phyloP scores from a whole-genome alignment of 1,284 basidiomycete genomes.

The Tilletia indica region DNA sequence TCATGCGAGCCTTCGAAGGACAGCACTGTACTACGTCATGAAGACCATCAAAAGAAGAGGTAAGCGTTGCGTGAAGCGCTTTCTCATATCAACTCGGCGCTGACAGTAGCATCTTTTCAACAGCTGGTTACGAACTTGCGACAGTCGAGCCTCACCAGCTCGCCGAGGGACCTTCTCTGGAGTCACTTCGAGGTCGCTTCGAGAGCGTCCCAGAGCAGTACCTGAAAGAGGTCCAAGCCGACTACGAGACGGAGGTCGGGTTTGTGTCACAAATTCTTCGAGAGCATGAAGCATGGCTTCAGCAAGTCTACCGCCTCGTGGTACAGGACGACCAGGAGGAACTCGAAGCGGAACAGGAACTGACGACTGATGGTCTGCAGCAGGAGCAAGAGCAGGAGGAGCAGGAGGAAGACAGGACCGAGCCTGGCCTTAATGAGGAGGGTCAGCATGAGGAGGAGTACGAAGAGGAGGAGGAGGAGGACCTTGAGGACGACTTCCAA shows the following conservation, averaged over 20 bases:
- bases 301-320: not conserved
- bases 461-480: not conserved
- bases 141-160: constrained; percentile 5
- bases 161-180: not conserved
- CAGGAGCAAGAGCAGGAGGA: not conserved
- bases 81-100: not conserved
- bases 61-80: not conserved
- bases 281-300: not conserved
- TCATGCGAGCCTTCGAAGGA: not conserved
- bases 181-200: constrained; percentile 8
- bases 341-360: not conserved
- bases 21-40: constrained; percentile 10
- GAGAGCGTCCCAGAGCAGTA: constrained; percentile 12
- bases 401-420: not conserved
- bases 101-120: not conserved
- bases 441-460: not conserved
- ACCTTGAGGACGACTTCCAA: not conserved
- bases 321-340: constrained; percentile 9
- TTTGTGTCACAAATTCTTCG: not conserved
- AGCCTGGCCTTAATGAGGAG: not conserved
- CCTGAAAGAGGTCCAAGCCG: constrained; percentile 2
- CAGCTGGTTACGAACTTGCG: not conserved
- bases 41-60: not conserved
- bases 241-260: not conserved
- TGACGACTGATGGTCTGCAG: not conserved